These are phyloP conservation scores for Schizothecium vesticola DNA, from an alignment of 495 filamentous ascomycete genomes.

Conservation along the genomic window DNA sequence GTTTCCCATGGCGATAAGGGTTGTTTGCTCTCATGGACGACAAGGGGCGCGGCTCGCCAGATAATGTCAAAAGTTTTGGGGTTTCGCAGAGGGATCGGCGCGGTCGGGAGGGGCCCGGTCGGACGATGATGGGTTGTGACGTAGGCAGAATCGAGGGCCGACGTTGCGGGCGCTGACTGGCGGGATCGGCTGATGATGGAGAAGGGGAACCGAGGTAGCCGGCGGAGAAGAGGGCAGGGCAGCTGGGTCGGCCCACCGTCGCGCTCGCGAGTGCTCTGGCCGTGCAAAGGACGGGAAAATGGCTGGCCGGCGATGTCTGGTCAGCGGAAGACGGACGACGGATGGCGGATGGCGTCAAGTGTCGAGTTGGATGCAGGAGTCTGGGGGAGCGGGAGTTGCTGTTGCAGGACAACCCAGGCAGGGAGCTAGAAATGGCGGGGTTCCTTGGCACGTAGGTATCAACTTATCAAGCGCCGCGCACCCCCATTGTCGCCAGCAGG, in stretches of 20 bases:
- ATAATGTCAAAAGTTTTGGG: background rate
- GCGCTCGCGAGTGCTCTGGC: background rate
- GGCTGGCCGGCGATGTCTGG: background rate
- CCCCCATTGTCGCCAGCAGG: background rate
- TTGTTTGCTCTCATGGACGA: background rate
- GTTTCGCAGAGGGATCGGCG: background rate
- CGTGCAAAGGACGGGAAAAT: background rate
- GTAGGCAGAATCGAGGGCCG: background rate
- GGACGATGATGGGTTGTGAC: background rate
- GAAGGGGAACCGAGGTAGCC: background rate
- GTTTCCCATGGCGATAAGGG: conserved; percentile 25
- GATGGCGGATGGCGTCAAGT: background rate
- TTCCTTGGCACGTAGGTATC: background rate
- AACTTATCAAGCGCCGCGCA: background rate
- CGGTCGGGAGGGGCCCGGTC: background rate
- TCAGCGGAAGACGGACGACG: background rate
- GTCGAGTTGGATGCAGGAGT: background rate
- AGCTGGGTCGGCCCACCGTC: background rate
- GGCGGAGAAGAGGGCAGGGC: background rate
- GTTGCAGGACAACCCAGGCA: background rate
- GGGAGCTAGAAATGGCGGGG: conserved; percentile 9
- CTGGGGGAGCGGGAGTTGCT: background rate
- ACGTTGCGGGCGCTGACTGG: background rate
- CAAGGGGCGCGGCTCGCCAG: background rate
- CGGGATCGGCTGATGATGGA: background rate